These are phyloP conservation scores for Ustilago shanxiensis DNA, from an alignment of 1,284 basidiomycete species.

Conservation along the genomic window DNA sequence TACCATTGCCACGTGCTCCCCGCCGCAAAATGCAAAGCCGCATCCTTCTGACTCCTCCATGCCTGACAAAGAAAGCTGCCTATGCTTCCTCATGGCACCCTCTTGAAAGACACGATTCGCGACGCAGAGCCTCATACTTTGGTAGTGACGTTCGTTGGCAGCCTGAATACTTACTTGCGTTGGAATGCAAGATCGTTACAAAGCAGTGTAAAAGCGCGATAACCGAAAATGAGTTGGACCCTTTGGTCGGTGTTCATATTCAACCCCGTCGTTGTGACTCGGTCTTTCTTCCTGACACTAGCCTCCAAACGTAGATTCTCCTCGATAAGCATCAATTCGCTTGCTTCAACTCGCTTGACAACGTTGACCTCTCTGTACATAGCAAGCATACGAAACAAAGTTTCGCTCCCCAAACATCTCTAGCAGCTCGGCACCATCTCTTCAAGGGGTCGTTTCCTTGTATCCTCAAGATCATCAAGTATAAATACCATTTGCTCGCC, in stretches of 20 bases:
- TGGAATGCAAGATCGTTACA: background rate
- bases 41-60: background rate
- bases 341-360: conserved; percentile 2
- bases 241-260: no score
- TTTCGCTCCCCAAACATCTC: no score
- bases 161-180: background rate
- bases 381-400: background rate
- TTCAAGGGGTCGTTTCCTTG: no score
- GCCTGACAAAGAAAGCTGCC: no score
- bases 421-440: no score
- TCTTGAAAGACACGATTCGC: no score
- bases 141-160: no score
- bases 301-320: background rate
- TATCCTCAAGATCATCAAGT: no score
- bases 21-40: background rate
- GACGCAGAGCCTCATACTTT: no score
- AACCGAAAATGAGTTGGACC: conserved; percentile 22
- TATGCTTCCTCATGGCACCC: no score
- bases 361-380: background rate
- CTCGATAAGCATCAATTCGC: background rate
- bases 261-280: conserved; percentile 23
- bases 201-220: conserved; percentile 21
- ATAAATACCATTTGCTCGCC: no score
- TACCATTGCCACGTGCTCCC: background rate
- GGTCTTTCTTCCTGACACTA: background rate